phyloP scores from a whole-genome alignment of 345 rosid species.

The Camelina sativa region DNA sequence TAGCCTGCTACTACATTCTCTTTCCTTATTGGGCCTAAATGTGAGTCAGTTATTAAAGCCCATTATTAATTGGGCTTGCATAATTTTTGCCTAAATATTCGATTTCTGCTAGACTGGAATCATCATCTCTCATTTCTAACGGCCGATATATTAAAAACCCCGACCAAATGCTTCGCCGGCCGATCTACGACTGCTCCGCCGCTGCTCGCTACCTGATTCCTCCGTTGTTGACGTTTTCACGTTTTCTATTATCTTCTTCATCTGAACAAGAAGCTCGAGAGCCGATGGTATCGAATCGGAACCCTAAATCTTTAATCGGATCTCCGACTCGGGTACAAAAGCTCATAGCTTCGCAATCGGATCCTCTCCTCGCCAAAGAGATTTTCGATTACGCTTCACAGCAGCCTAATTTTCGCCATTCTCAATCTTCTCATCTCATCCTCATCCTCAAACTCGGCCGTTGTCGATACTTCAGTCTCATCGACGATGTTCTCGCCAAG shows the following conservation, averaged over 20 bases:
- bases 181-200: slow-evolving; percentile 37
- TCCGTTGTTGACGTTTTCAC: slow-evolving; percentile 17
- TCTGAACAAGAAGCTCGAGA: neutral
- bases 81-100: neutral
- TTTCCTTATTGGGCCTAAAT: slow-evolving; percentile 22
- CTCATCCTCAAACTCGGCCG: slow-evolving; percentile 86
- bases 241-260: slow-evolving; percentile 40
- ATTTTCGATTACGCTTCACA: slow-evolving; percentile 82
- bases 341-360: slow-evolving; percentile 84
- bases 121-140: neutral
- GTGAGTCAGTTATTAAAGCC: too few species aligned
- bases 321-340: slow-evolving; percentile 83
- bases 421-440: slow-evolving; percentile 61
- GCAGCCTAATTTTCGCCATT: slow-evolving; percentile 64
- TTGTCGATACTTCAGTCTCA: slow-evolving; percentile 58
- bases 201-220: slow-evolving; percentile 24
- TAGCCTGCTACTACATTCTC: neutral
- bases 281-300: slow-evolving; percentile 26
- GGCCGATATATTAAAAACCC: neutral
- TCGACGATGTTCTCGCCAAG: slow-evolving; percentile 65
- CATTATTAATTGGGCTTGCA: neutral
- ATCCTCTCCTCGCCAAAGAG: slow-evolving; percentile 86
- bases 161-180: slow-evolving; percentile 45
- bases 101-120: neutral
- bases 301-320: slow-evolving; percentile 52